A percentile compares a stretch with the other conserved stretches of the same genome.
These are phyloP conservation scores for Trichothecium sympodiale DNA, from an alignment of 2,329 filamentous ascomycete genomes.

Conservation along the genomic window DNA sequence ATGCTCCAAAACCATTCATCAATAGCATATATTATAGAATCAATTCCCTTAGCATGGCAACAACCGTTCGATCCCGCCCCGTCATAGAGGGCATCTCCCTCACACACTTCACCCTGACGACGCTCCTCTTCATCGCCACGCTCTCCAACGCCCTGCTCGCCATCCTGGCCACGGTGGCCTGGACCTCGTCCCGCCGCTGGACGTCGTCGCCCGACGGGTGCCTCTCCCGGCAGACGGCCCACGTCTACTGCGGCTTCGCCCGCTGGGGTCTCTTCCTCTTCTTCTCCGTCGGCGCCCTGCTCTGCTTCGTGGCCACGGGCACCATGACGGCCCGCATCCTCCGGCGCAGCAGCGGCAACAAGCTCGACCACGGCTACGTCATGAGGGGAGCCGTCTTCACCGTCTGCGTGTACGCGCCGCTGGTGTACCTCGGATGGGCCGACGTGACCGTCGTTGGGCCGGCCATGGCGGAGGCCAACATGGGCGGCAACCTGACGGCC, in stretches of 20 bases:
- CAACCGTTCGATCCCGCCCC: too few species aligned
- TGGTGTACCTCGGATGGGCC: conserved; percentile 9
- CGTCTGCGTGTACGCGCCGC: conserved; percentile 9
- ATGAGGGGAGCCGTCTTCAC: conserved; percentile 13
- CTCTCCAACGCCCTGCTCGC: conserved; percentile 12
- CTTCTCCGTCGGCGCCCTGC: conserved; percentile 7
- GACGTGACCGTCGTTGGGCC: neutral
- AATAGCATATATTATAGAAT: too few species aligned
- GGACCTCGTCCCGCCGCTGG: neutral
- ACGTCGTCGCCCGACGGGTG: neutral
- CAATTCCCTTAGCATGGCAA: too few species aligned
- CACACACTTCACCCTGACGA: conserved; percentile 7
- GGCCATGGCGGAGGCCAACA: neutral
- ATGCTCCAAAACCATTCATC: too few species aligned
- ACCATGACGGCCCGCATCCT: conserved; percentile 9
- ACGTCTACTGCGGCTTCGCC: conserved; percentile 3
- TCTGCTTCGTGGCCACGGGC: conserved; percentile 6
- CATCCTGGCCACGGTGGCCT: conserved; percentile 8
- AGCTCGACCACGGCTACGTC: conserved; percentile 11
- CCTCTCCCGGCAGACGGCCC: too few species aligned
- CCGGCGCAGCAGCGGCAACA: conserved; percentile 2
- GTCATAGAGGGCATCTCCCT: neutral
- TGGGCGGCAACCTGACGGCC: too few species aligned
- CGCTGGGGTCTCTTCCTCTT: conserved; percentile 10
- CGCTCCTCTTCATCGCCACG: conserved; percentile 10